Percentiles rank a stretch among this genome's conserved stretches.
Conservation (phyloP, 768 basidiomycete species). For the Macrolepiota fuliginosa region DNA sequence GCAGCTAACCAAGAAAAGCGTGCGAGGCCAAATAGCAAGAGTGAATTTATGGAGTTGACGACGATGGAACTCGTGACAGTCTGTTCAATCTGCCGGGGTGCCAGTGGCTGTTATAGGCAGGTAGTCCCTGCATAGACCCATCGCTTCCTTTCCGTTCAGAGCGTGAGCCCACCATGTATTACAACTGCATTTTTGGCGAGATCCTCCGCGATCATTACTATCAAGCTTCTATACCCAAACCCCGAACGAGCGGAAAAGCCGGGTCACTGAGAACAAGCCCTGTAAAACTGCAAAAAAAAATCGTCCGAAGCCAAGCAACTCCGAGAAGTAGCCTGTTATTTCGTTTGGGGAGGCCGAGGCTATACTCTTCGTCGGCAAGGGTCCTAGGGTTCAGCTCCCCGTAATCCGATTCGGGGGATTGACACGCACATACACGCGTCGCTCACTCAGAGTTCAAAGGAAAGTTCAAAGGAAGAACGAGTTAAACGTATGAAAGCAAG, state of each 20-base stretch:
- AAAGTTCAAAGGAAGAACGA: background rate
- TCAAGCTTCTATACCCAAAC: background rate
- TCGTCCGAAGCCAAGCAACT: background rate
- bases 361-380: background rate
- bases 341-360: background rate
- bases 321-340: slow-evolving; percentile 3
- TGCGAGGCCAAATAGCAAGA: background rate
- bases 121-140: slow-evolving; percentile 1
- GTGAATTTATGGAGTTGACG: slow-evolving; percentile 12
- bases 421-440: background rate
- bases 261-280: background rate
- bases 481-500: background rate
- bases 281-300: background rate
- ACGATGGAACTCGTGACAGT: slow-evolving; percentile 4
- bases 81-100: background rate
- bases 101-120: slow-evolving; percentile 9
- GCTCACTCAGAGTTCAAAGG: background rate
- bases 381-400: slow-evolving; percentile 5
- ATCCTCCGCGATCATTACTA: slow-evolving; percentile 4
- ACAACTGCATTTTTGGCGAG: background rate
- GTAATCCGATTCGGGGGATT: slow-evolving; percentile 8
- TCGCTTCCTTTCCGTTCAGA: slow-evolving; percentile 9
- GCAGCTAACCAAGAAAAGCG: background rate
- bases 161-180: slow-evolving; percentile 1
- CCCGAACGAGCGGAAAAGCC: background rate